A percentile compares a stretch with the other conserved stretches of the same genome.
These are phyloP conservation scores for Plasmodium blacklocki DNA, from an alignment of 169 alveolate genomes.

Conservation along the genomic window DNA sequence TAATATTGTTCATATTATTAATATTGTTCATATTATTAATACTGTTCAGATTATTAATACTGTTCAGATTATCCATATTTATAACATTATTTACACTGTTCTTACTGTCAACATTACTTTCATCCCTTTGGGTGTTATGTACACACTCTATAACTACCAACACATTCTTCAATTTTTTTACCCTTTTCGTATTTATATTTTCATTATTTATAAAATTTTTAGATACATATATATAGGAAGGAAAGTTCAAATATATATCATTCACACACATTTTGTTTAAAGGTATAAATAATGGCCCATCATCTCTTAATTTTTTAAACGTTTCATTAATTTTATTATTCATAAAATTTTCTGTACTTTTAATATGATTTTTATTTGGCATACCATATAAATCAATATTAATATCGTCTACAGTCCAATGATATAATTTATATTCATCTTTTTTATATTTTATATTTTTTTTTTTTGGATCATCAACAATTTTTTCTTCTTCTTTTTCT, in stretches of 20 bases:
- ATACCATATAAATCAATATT: slow-evolving; percentile 32
- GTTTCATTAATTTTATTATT: slow-evolving; percentile 43
- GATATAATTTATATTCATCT: slow-evolving; percentile 71
- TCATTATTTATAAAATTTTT: slow-evolving; percentile 71
- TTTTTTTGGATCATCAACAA: slow-evolving; percentile 63
- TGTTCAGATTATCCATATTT: neutral
- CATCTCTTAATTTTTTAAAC: slow-evolving; percentile 16
- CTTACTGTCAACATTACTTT: neutral
- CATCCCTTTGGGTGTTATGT: neutral
- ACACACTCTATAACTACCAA: slow-evolving; percentile 69
- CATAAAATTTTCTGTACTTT: neutral
- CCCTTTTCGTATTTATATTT: slow-evolving; percentile 53
- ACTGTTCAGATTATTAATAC: no score
- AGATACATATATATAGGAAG: slow-evolving; percentile 75
- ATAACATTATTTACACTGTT: neutral
- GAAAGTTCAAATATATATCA: slow-evolving; percentile 65
- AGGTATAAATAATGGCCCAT: slow-evolving; percentile 43
- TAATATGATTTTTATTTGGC: neutral
- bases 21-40: neutral
- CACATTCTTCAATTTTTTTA: slow-evolving; percentile 59
- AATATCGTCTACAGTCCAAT: slow-evolving; percentile 13
- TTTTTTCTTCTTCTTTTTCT: slow-evolving; percentile 77
- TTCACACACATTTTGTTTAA: slow-evolving; percentile 69
- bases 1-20: neutral
- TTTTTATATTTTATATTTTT: slow-evolving; percentile 68